Evolutionary conservation across 257 asterid genomes (phyloP).

Genomic region (Lycium barbarum): DNA sequence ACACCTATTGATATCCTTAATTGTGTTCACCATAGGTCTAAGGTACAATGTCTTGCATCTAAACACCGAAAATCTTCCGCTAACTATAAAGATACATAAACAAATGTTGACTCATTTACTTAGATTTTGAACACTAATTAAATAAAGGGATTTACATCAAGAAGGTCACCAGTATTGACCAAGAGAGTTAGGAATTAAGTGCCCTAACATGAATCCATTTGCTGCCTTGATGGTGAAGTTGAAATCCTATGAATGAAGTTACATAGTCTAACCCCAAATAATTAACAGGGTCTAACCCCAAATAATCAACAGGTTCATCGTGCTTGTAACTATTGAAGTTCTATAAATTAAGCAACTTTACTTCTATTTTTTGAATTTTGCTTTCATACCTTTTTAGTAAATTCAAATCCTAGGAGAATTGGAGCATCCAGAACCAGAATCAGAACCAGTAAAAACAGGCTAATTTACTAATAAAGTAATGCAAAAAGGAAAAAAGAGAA

Average conservation of each 20-base stretch:
- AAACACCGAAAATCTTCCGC: too few species aligned
- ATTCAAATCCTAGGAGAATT: slow-evolving; percentile 57
- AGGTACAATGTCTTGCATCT: too few species aligned
- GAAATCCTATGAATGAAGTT: slow-evolving; percentile 47
- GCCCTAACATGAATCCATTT: too few species aligned
- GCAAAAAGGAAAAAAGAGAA: too few species aligned
- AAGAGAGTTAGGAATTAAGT: too few species aligned
- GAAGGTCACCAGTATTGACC: too few species aligned
- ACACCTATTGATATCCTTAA: too few species aligned
- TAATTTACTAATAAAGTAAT: slow-evolving; percentile 10
- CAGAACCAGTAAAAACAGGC: neutral
- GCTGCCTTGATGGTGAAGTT: slow-evolving; percentile 23
- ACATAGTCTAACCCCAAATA: slow-evolving; percentile 57
- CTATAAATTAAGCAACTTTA: slow-evolving; percentile 52
- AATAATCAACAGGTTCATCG: slow-evolving; percentile 44
- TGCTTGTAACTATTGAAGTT: slow-evolving; percentile 44
- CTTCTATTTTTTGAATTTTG: slow-evolving; percentile 75
- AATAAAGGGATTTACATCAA: too few species aligned
- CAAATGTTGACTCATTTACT: too few species aligned
- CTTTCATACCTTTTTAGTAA: slow-evolving; percentile 65
- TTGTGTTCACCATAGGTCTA: too few species aligned
- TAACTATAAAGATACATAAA: too few species aligned
- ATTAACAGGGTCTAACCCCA: slow-evolving; percentile 51
- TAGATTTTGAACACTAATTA: too few species aligned
- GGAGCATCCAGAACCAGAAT: neutral